phyloP scores from a whole-genome alignment of 1,284 basidiomycete species.

The Lentinus polychrous region DNA sequence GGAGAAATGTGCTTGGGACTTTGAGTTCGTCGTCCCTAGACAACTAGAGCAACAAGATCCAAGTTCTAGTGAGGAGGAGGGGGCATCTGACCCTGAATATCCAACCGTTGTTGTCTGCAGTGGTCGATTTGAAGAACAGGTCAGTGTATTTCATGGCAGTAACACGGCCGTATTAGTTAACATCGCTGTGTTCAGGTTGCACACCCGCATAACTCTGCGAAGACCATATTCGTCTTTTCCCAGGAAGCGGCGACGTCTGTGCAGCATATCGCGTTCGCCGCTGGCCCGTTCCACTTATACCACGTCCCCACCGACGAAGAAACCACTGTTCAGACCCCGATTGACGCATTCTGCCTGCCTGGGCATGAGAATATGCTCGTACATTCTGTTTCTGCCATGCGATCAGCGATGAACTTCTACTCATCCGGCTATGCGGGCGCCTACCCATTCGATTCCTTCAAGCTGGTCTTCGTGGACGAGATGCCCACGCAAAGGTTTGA shows the following conservation, averaged over 20 bases:
- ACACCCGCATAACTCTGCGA: slow-evolving; percentile 91
- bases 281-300: slow-evolving; percentile 87
- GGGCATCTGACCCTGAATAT: slow-evolving; percentile 51
- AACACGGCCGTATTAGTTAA: background rate
- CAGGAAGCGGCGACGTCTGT: slow-evolving; percentile 87
- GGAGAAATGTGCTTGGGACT: slow-evolving; percentile 98
- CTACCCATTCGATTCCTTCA: slow-evolving; percentile 95
- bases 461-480: slow-evolving; percentile 93
- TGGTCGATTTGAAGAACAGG: slow-evolving; percentile 92
- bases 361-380: slow-evolving; percentile 72
- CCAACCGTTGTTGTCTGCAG: slow-evolving; percentile 89
- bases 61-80: slow-evolving; percentile 45
- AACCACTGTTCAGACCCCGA: slow-evolving; percentile 66
- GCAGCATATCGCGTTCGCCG: slow-evolving; percentile 94
- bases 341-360: slow-evolving; percentile 91
- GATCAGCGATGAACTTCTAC: slow-evolving; percentile 89
- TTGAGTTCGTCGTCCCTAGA: slow-evolving; percentile 92
- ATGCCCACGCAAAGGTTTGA: slow-evolving; percentile 76
- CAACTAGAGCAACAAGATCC: slow-evolving; percentile 67
- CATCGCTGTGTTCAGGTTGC: slow-evolving; percentile 54
- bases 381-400: slow-evolving; percentile 70
- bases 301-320: slow-evolving; percentile 60
- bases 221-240: slow-evolving; percentile 92
- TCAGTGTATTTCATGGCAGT: slow-evolving; percentile 26
- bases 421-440: slow-evolving; percentile 84